Conservation (phyloP, 306 rosid genomes). For the Cyamopsis tetragonoloba region DNA sequence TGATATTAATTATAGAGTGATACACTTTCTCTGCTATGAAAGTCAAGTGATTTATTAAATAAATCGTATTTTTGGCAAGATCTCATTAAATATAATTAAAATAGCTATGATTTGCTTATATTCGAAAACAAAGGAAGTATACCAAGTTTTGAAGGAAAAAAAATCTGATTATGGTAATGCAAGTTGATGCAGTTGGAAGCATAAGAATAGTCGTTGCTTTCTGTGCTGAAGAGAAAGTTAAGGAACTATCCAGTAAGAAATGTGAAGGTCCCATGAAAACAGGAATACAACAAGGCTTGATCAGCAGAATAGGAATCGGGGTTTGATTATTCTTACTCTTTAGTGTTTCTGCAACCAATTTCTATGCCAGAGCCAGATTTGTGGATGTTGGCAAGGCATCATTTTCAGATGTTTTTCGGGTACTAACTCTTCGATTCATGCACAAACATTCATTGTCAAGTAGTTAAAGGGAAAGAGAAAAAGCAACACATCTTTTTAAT, state of each 20-base stretch:
- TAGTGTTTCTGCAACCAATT: conserved; percentile 52
- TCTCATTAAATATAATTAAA: too few species aligned
- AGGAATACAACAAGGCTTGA: conserved; percentile 60
- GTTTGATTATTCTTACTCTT: conserved; percentile 54
- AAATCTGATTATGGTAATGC: too few species aligned
- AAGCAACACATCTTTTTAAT: not conserved
- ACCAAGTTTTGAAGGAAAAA: conserved; percentile 78
- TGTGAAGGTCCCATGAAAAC: conserved; percentile 64
- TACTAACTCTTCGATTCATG: conserved; percentile 9
- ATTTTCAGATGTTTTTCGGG: conserved; percentile 58
- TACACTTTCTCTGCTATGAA: too few species aligned
- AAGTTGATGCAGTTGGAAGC: conserved; percentile 83
- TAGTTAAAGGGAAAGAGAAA: not conserved
- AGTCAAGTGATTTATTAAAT: too few species aligned
- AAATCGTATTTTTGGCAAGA: too few species aligned
- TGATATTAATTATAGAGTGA: too few species aligned
- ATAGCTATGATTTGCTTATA: too few species aligned
- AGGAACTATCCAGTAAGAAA: conserved; percentile 61
- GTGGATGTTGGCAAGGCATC: conserved; percentile 41
- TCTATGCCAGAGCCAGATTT: conserved; percentile 65
- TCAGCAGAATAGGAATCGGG: conserved; percentile 68
- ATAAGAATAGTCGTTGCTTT: conserved; percentile 77
- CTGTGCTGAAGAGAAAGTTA: conserved; percentile 78
- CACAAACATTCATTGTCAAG: not conserved
- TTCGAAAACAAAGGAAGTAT: too few species aligned